Base-by-base conservation (phyloP, 345 rosid genomes). In the Anacardium occidentale region DNA sequence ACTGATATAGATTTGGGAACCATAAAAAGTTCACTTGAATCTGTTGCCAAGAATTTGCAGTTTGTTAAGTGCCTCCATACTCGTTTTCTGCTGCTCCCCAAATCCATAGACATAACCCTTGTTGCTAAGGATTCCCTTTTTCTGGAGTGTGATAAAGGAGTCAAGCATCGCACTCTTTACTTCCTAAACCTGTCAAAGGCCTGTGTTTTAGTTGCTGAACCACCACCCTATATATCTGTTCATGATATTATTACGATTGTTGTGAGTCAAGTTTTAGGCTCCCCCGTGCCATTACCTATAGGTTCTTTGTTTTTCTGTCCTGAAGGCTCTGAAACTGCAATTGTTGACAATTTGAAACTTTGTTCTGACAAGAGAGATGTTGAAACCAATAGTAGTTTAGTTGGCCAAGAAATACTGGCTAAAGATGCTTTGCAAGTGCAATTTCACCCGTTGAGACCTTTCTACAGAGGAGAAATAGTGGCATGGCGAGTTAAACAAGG, bases 391-490 rank as follows among this genome's bases (percentile, higher is more conserved):
- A 73, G 75, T 74, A 82, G 83, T 68, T 72, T 79, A 76, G 60
- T 90, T 61, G 98, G 98, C 40, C 87, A 84, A 76, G 94, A 91
- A 75, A 86, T 91, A 79, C 75, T 83, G 74, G 85, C 98, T 63
- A 88, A 84, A 75, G 97, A 91, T 83, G 96, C 94, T 72, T 81
- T 83, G 73, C 97, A 85, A 58, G 94, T 91, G 76, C 98, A 94
- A 57, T 86, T 94, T 76, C 97, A 91, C 69, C 98, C 98, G 2
- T 69, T 90, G 82, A 88, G 98, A 76, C 98, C 97, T 62, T 94
- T 94, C 72, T 94, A 94, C 80, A 88, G 76, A 72, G 98, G 94
- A 76, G 98, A 93, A 81, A 87, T 93, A 72, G 91, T 93, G 75
- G 96, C 97, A 77, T 93, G 97, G 94, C 83, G 91, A 74, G 74